Conservation (phyloP, 1,284 basidiomycete species). For the Boletellus deceptivus region DNA sequence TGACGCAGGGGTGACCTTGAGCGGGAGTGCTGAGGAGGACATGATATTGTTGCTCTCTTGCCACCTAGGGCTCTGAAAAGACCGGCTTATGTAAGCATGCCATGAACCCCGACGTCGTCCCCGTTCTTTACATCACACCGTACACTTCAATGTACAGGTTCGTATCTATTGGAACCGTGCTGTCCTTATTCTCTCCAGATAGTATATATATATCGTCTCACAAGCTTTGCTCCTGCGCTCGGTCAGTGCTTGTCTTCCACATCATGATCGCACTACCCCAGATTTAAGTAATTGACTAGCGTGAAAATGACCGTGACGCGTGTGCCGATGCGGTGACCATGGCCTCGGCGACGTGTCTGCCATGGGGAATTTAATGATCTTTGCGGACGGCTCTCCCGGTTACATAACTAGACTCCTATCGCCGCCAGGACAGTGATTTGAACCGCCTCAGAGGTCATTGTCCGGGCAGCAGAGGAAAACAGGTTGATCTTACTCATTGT, state of each 20-base stretch:
- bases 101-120: constrained; percentile 14
- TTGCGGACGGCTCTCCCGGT: constrained; percentile 3
- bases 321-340: constrained; percentile 30
- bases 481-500: background rate
- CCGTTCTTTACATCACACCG: background rate
- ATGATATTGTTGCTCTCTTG: constrained; percentile 19
- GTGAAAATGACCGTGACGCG: constrained; percentile 3
- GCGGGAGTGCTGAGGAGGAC: constrained; percentile 51
- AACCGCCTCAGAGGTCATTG: constrained; percentile 14
- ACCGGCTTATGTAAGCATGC: constrained; percentile 17
- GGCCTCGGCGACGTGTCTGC: background rate
- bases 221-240: background rate
- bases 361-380: constrained; percentile 4
- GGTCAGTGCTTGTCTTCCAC: constrained; percentile 3
- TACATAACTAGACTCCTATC: constrained; percentile 11
- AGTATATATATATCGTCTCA: constrained; percentile 1
- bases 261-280: background rate
- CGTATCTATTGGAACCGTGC: background rate
- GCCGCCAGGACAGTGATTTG: background rate
- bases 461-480: constrained; percentile 8
- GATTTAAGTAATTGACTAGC: constrained; percentile 1
- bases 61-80: background rate
- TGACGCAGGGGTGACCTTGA: constrained; percentile 51
- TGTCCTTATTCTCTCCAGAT: constrained; percentile 9
- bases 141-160: background rate